phyloP scores from a whole-genome alignment of 1,284 basidiomycete species.

The Hemileia vastatrix region DNA sequence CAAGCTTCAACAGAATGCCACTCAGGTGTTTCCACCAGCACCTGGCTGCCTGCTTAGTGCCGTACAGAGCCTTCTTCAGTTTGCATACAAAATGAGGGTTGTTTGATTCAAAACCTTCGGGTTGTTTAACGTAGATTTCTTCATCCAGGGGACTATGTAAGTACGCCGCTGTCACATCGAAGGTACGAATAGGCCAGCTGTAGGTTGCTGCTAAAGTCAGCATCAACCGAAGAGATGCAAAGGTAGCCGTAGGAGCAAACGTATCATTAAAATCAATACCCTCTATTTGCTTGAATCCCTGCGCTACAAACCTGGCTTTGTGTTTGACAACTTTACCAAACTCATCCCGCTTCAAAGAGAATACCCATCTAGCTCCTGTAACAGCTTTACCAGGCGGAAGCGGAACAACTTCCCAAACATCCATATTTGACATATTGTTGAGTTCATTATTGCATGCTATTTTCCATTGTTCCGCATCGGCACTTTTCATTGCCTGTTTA shows the following conservation, averaged over 20 bases:
- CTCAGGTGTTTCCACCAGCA: no score
- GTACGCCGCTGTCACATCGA: no score
- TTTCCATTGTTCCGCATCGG: background rate
- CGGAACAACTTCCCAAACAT: background rate
- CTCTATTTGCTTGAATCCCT: conserved; percentile 13
- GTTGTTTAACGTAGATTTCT: no score
- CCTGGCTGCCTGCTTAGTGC: no score
- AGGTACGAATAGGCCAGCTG: no score
- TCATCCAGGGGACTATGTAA: no score
- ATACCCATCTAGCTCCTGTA: conserved; percentile 1
- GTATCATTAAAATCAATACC: background rate
- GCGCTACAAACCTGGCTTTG: conserved; percentile 1
- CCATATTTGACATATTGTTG: background rate
- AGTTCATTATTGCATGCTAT: conserved; percentile 9
- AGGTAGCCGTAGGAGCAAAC: background rate
- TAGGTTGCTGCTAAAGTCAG: no score
- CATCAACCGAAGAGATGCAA: background rate
- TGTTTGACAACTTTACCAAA: background rate
- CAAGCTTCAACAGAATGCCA: no score
- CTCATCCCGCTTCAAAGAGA: conserved; percentile 1
- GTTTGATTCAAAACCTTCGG: no score
- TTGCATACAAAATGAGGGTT: no score
- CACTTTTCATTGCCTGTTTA: background rate
- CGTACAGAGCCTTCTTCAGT: no score
- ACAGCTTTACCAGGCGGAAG: background rate